These are phyloP conservation scores for Rostrohypoxylon terebratum DNA, from an alignment of 495 filamentous ascomycete genomes.

Conservation along the genomic window DNA sequence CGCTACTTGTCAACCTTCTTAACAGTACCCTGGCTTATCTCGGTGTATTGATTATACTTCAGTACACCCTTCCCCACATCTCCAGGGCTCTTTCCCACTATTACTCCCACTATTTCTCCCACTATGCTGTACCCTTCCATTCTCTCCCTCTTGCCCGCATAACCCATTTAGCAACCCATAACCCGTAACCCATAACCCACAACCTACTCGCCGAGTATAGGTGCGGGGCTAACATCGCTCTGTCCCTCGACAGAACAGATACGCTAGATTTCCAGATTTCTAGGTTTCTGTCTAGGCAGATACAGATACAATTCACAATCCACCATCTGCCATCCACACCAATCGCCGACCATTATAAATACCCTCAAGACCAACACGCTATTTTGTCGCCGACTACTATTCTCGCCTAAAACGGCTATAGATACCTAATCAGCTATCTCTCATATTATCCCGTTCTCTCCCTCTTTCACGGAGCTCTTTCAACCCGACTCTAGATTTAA, in stretches of 20 bases:
- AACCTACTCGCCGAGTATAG: constrained; percentile 37
- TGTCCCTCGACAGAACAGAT: constrained; percentile 44
- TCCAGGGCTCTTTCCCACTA: constrained; percentile 30
- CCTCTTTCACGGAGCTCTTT: constrained; percentile 5
- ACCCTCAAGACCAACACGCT: background rate
- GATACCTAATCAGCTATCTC: background rate
- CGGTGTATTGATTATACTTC: constrained; percentile 31
- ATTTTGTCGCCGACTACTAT: constrained; percentile 1
- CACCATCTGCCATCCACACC: background rate
- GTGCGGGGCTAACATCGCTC: constrained; percentile 49
- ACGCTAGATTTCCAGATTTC: constrained; percentile 10
- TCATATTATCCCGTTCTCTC: background rate
- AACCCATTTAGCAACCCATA: too few relatives aligned
- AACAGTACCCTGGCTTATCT: constrained; percentile 14
- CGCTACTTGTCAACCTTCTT: too few relatives aligned
- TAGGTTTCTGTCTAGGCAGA: constrained; percentile 6
- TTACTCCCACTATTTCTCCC: constrained; percentile 13
- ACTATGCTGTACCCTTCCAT: constrained; percentile 23
- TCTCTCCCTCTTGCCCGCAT: constrained; percentile 26
- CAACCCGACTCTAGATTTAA: constrained; percentile 43
- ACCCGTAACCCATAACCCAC: background rate
- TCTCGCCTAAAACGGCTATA: background rate
- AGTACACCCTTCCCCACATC: constrained; percentile 38
- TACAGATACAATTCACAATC: background rate
- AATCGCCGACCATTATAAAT: constrained; percentile 11